phyloP scores from a whole-genome alignment of 176 grass and related monocot genomes.

The Stipa capillata region DNA sequence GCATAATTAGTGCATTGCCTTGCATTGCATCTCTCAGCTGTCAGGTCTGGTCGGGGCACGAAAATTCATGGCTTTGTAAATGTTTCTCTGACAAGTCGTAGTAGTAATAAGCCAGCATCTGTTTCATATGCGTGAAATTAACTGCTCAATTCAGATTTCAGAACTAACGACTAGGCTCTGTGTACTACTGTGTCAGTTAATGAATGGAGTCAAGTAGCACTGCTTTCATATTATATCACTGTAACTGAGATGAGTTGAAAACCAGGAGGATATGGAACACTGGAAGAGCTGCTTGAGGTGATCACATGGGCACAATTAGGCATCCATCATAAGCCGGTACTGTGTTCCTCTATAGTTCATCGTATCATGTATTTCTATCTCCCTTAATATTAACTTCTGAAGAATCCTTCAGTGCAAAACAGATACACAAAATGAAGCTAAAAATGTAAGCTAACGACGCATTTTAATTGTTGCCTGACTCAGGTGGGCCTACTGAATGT shows the following conservation, averaged over 20 bases:
- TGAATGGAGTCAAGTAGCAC: too few relatives aligned
- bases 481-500: conserved; percentile 67
- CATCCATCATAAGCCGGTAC: conserved; percentile 68
- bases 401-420: not conserved
- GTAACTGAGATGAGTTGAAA: not conserved
- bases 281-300: conserved; percentile 66
- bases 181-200: not conserved
- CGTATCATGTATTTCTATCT: not conserved
- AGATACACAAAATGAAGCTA: not conserved
- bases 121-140: not conserved
- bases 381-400: too few relatives aligned
- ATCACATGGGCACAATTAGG: conserved; percentile 61
- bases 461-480: not conserved
- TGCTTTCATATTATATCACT: not conserved
- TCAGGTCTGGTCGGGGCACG: not conserved
- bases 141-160: not conserved
- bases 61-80: not conserved
- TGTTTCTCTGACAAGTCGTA: not conserved
- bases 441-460: not conserved
- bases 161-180: not conserved
- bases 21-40: not conserved
- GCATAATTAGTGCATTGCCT: not conserved
- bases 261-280: conserved; percentile 57
- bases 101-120: not conserved
- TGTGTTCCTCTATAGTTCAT: not conserved